A percentile compares a stretch with the other conserved stretches of the same genome.
Conservation (phyloP, 2,329 filamentous ascomycete genomes). For the Pezicula radicicola region DNA sequence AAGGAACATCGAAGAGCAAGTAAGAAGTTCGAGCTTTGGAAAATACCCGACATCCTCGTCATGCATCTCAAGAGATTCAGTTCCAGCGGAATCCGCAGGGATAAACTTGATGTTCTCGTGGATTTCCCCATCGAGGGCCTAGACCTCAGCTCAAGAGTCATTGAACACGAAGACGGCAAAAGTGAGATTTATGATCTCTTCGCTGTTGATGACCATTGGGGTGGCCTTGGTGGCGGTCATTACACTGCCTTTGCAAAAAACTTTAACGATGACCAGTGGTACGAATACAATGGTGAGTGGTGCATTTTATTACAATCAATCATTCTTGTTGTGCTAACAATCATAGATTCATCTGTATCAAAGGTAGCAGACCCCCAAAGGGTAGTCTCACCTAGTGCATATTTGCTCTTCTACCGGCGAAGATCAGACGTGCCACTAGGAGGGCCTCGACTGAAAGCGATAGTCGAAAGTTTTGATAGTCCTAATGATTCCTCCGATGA, state of each 20-base stretch:
- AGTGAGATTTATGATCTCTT: conserved; percentile 88
- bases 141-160: conserved; percentile 76
- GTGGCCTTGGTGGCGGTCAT: conserved; percentile 88
- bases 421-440: conserved; percentile 76
- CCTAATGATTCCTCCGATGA: conserved; percentile 31
- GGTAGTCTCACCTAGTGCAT: conserved; percentile 75
- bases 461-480: conserved; percentile 62
- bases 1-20: conserved; percentile 89
- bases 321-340: conserved; percentile 35
- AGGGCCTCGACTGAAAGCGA: conserved; percentile 68
- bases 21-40: conserved; percentile 98
- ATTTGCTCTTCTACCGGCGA: conserved; percentile 93
- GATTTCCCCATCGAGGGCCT: conserved; percentile 89
- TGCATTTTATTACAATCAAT: background rate
- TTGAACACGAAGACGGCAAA: conserved; percentile 77
- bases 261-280: conserved; percentile 86
- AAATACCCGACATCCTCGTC: conserved; percentile 89
- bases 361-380: conserved; percentile 55
- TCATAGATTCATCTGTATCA: conserved; percentile 70
- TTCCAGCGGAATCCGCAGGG: conserved; percentile 73
- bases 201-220: conserved; percentile 93
- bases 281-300: conserved; percentile 87
- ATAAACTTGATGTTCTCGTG: conserved; percentile 88
- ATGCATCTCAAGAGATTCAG: conserved; percentile 96
- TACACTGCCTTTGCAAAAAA: conserved; percentile 96